Conservation (phyloP, 2,329 filamentous ascomycete species). For the Diaporthe citriasiana region DNA sequence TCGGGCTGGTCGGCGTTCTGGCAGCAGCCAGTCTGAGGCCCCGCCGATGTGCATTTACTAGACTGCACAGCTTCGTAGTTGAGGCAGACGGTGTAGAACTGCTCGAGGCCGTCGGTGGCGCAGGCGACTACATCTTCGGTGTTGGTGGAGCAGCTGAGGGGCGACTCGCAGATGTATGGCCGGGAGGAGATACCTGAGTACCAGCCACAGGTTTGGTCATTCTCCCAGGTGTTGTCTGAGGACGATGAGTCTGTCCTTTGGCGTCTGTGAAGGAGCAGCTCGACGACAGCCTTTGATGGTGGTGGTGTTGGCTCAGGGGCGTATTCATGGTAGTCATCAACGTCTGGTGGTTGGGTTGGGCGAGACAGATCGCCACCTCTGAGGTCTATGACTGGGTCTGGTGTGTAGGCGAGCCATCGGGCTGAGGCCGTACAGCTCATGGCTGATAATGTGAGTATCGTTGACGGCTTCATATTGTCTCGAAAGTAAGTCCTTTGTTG, state of each 20-base stretch:
- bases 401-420: conserved; percentile 34
- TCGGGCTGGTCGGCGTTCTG: conserved; percentile 47
- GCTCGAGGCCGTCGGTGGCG: conserved; percentile 47
- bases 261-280: conserved; percentile 44
- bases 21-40: conserved; percentile 54
- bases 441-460: conserved; percentile 26
- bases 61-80: conserved; percentile 51
- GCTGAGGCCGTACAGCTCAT: conserved; percentile 29
- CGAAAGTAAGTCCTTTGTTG: conserved; percentile 5
- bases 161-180: conserved; percentile 37
- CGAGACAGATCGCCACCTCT: conserved; percentile 32
- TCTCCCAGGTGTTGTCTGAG: conserved; percentile 45
- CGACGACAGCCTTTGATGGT: conserved; percentile 42
- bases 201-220: conserved; percentile 49
- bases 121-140: conserved; percentile 54
- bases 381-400: conserved; percentile 31
- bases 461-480: conserved; percentile 38
- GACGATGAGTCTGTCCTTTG: conserved; percentile 31
- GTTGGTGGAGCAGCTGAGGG: conserved; percentile 50
- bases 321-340: conserved; percentile 3
- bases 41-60: conserved; percentile 49
- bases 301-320: conserved; percentile 38
- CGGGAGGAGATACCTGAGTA: conserved; percentile 45
- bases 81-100: conserved; percentile 54
- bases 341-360: conserved; percentile 33